Evolutionary conservation across 2,329 filamentous ascomycete species (phyloP).

Genomic region (Botrytis hyacinthi): DNA sequence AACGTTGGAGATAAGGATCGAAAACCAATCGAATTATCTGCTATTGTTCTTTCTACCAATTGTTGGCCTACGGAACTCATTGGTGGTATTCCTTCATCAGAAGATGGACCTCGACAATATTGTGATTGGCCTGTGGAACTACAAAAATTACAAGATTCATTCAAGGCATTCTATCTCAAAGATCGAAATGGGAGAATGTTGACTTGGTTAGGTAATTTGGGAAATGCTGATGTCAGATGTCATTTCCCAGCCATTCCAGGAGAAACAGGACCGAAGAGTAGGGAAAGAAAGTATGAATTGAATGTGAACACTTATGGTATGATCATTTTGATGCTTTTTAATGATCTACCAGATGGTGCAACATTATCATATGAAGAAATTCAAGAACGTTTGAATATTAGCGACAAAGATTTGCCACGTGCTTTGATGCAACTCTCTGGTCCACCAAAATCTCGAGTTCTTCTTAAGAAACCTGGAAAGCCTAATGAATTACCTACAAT

Average conservation of each 20-base stretch:
- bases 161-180: constrained; percentile 83
- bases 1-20: constrained; percentile 51
- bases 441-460: constrained; percentile 75
- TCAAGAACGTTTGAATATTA: constrained; percentile 76
- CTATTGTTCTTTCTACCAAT: constrained; percentile 87
- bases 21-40: constrained; percentile 72
- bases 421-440: constrained; percentile 80
- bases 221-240: constrained; percentile 83
- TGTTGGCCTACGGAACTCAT: constrained; percentile 94
- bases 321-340: constrained; percentile 87
- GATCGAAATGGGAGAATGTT: constrained; percentile 86
- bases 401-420: constrained; percentile 68
- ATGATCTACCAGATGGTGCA: constrained; percentile 60
- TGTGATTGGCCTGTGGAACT: constrained; percentile 77
- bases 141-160: constrained; percentile 73
- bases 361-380: constrained; percentile 71
- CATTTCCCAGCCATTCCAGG: constrained; percentile 70
- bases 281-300: constrained; percentile 78
- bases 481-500: constrained; percentile 66
- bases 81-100: constrained; percentile 55
- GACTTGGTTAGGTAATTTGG: constrained; percentile 71
- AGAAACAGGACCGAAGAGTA: constrained; percentile 58
- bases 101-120: constrained; percentile 45
- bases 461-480: constrained; percentile 77
- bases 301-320: constrained; percentile 92